Base-by-base conservation (phyloP, 1,284 basidiomycete genomes). In the Ceratobasidium papillatum region DNA sequence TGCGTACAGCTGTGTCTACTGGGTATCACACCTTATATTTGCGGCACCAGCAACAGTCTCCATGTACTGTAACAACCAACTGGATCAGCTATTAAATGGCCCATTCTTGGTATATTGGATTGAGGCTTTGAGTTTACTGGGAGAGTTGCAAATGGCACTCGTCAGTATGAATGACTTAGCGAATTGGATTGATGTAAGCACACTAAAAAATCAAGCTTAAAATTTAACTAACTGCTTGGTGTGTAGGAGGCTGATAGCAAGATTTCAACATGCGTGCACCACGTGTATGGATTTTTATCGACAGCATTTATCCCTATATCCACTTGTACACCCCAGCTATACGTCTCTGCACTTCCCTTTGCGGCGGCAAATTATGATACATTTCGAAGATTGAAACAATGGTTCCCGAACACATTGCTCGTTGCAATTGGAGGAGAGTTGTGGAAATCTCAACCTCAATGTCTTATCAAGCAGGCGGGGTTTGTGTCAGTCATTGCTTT, bases 1-100 rank as follows among this genome's bases (percentile, higher is more conserved):
- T 7, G 27, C 25, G 36, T 76, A 76, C 38, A 58, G 52, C 22
- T 76, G 69, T n/a, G 32, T 51, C 19, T 47, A 76, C 36, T 74
- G 56, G 51, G 49, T 32, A 9, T 30, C n/a, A 19, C 75, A 76
- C 32, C 27, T 76, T 22, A 14, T 58, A 8, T 32, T 14, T 17
- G 19, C 68, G 22, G 0, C 56, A 4, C 25, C 22, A 9, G 11
- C 11, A 17, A 34, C 51, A n/a, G 7, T 61, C 22, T 3, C 32
- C 2, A 1, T 27, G 3, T 12, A 25, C 11, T 30, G 7, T 27
- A 27, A 30, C 2, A n/a, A 9, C 3, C 43, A 0, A 8, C 38
- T 72, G 30, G 12, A 61, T 1, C 7, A 43, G 3, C 22, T 47
- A 14, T 36, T 54, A 14, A 17, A 47, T 19, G 51, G 32, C 34